Evolutionary conservation across 164 flowering plant species (phyloP), one percentile per base, ranked within the genome.

Genomic region (Houttuynia cordata): DNA sequence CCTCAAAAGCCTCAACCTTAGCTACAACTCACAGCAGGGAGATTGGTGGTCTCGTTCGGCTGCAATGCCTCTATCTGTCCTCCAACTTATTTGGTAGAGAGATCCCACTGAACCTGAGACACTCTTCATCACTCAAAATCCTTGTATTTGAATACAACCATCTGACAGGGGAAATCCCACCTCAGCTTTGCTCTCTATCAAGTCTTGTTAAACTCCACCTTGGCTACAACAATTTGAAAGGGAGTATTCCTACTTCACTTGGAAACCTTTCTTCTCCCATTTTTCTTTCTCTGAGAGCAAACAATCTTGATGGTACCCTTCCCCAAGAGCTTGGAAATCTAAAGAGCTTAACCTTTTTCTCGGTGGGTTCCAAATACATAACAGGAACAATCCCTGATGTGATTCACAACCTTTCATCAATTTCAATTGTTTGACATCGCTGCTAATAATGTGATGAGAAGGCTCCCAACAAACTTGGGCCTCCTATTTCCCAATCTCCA

Each of bases 191-290:
- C 53, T 47, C 57, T 20, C 21, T 78, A 30, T 55, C 68, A 0
- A 41, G 59, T 42, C 79, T 80, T 56, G 61, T 52, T 34, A 7
- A 45, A 17, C 69, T 80, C 24, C 77, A 72, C 25, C 60, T 80
- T 39, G 18, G 53, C 34, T 59, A 66, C 14, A 80, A 76, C 63
- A 41, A 59, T 42, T 51, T 80, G 50, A 14, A 25, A 25, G 84
- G 84, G 24, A 40, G n/a, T 0, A 68, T 80, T 21, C 86, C 83
- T 50, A 39, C 75, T 69, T 74, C 78, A 9, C 0, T 81, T 49
- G 80, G 80, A 51, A 70, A 71, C n/a, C 75, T 79, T 66, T 51
- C 34, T 54, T 24, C 23, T 54, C 57, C 24, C 21, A 17, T 3
- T 8, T 1, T 7, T 12, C 49, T 45, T 12, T 37, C 45, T 30